phyloP scores from a whole-genome alignment of 2,329 filamentous ascomycete genomes.

The Colletotrichum euphorbiae region DNA sequence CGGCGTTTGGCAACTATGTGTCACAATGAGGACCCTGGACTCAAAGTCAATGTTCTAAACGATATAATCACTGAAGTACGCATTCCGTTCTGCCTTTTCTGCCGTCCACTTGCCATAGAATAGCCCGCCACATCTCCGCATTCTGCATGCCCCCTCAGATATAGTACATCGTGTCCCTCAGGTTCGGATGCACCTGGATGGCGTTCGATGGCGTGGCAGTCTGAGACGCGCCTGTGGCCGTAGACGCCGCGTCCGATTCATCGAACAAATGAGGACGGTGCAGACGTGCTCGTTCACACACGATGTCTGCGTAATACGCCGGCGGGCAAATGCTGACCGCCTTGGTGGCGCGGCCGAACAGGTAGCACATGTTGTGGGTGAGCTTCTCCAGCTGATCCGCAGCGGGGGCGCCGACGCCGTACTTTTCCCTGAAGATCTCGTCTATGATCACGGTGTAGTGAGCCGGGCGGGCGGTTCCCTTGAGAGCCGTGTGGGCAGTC shows the following conservation, averaged over 20 bases:
- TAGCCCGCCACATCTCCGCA: not conserved
- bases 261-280: constrained; percentile 78
- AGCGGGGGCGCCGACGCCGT: constrained; percentile 50
- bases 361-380: constrained; percentile 84
- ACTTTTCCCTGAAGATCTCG: constrained; percentile 69
- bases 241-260: constrained; percentile 47
- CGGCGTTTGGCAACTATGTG: not conserved
- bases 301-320: constrained; percentile 89
- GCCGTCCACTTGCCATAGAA: not conserved
- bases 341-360: constrained; percentile 86
- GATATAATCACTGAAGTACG: not conserved
- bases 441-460: constrained; percentile 85
- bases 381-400: constrained; percentile 77
- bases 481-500: constrained; percentile 81
- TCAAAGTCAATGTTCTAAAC: not conserved
- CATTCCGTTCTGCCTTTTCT: not conserved
- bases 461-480: constrained; percentile 86
- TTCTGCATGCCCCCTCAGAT: constrained; percentile 51
- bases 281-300: constrained; percentile 80
- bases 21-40: not conserved
- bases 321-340: constrained; percentile 88
- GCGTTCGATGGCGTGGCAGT: not conserved
- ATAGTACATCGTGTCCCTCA: constrained; percentile 67
- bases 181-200: constrained; percentile 53
- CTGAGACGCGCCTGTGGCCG: constrained; percentile 4